phyloP scores from a whole-genome alignment of 495 filamentous ascomycete genomes.

The Penicillium bovifimosum region DNA sequence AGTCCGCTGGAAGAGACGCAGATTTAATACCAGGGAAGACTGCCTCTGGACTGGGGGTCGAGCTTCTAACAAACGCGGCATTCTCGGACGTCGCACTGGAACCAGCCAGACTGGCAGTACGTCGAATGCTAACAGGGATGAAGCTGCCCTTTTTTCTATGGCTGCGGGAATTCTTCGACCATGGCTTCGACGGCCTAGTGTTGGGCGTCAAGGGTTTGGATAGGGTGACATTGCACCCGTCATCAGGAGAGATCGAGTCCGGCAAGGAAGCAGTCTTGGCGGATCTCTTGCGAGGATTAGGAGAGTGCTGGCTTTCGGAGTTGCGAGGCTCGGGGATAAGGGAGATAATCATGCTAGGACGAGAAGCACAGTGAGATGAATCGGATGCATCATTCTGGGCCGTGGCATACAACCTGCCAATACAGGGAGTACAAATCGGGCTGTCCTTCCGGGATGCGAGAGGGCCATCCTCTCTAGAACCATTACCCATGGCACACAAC shows the following conservation, averaged over 20 bases:
- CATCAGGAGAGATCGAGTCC: constrained; percentile 11
- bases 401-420: not conserved
- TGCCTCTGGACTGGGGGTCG: not conserved
- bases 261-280: constrained; percentile 25
- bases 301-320: not conserved
- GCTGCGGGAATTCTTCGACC: not conserved
- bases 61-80: not conserved
- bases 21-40: not conserved
- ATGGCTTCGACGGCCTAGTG: not conserved
- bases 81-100: not conserved
- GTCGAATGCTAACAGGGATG: constrained; percentile 9
- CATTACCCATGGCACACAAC: not conserved
- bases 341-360: not conserved
- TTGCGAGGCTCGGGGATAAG: not conserved
- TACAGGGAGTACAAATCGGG: not conserved
- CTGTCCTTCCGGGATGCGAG: not conserved
- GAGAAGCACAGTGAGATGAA: not conserved
- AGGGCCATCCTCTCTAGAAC: not conserved
- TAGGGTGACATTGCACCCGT: not conserved
- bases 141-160: not conserved
- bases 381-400: not conserved
- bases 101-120: constrained; percentile 1
- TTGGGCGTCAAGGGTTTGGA: not conserved
- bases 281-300: constrained; percentile 20
- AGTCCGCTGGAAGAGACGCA: not conserved